Evolutionary conservation across 139 green algal species (phyloP).

Genomic region (Tetraselmis chui): DNA sequence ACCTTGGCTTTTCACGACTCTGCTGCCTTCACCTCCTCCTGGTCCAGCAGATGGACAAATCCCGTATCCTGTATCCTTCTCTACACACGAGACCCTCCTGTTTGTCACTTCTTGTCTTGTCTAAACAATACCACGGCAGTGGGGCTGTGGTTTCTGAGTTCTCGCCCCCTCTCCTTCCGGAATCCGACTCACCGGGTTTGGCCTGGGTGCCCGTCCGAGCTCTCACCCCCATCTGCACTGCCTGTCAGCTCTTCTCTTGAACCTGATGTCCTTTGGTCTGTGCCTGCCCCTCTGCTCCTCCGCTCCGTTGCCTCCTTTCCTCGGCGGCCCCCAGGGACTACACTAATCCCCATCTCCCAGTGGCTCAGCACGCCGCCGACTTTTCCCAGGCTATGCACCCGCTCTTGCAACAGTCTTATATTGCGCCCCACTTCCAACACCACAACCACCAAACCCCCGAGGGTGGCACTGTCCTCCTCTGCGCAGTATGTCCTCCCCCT

Average conservation of each 20-base stretch:
- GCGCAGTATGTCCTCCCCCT: constrained; percentile 6
- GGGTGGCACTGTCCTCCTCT: constrained; percentile 31
- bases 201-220: too few relatives aligned
- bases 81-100: too few relatives aligned
- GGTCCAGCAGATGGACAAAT: too few relatives aligned
- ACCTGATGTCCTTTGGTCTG: not conserved
- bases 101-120: too few relatives aligned
- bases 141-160: too few relatives aligned
- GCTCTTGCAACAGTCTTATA: not conserved
- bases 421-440: not conserved
- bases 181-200: too few relatives aligned
- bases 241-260: not conserved
- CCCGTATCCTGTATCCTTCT: too few relatives aligned
- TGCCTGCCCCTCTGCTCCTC: not conserved
- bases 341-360: constrained; percentile 46
- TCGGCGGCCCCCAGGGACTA: constrained; percentile 45
- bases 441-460: constrained; percentile 12
- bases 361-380: constrained; percentile 24
- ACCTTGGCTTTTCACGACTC: too few relatives aligned
- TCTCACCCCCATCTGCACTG: too few relatives aligned
- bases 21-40: too few relatives aligned
- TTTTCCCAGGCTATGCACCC: constrained; percentile 18
- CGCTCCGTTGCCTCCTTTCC: not conserved
- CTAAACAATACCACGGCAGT: too few relatives aligned
- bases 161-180: too few relatives aligned